These are phyloP conservation scores for Phyllosticta paracitricarpa DNA, from an alignment of 2,329 filamentous ascomycete genomes.

Conservation along the genomic window DNA sequence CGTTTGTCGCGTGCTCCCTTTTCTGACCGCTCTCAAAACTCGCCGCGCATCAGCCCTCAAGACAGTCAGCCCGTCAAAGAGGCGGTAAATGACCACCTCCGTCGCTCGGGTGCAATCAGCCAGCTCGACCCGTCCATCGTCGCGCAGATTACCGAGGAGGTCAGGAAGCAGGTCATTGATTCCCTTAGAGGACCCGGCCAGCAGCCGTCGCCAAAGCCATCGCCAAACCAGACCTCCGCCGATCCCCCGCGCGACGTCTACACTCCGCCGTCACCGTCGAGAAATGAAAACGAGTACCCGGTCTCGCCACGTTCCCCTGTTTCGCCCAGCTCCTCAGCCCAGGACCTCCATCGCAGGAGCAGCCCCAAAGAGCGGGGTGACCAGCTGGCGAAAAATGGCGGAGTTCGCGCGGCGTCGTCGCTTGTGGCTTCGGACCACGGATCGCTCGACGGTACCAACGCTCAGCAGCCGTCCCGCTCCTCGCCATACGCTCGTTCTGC, in stretches of 20 bases:
- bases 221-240: constrained; percentile 29
- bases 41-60: constrained; percentile 16
- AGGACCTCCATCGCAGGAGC: not conserved
- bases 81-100: constrained; percentile 47
- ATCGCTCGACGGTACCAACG: constrained; percentile 2
- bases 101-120: constrained; percentile 38
- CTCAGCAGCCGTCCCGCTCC: not conserved
- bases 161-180: constrained; percentile 34
- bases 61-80: constrained; percentile 42
- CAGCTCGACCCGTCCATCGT: constrained; percentile 51
- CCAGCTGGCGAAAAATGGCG: constrained; percentile 23
- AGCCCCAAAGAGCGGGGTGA: constrained; percentile 10
- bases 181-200: constrained; percentile 37
- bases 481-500: constrained; percentile 19
- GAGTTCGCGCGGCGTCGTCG: constrained; percentile 14
- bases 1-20: constrained; percentile 24
- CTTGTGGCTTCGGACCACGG: constrained; percentile 4
- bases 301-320: constrained; percentile 25
- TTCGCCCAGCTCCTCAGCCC: not conserved
- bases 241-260: constrained; percentile 40
- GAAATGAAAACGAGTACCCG: constrained; percentile 21
- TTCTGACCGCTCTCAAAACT: constrained; percentile 19
- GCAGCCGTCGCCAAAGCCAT: constrained; percentile 15
- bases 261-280: constrained; percentile 45
- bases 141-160: constrained; percentile 51